These are phyloP conservation scores for Vanilla planifolia DNA, from an alignment of 106 monocot genomes.

Conservation along the genomic window DNA sequence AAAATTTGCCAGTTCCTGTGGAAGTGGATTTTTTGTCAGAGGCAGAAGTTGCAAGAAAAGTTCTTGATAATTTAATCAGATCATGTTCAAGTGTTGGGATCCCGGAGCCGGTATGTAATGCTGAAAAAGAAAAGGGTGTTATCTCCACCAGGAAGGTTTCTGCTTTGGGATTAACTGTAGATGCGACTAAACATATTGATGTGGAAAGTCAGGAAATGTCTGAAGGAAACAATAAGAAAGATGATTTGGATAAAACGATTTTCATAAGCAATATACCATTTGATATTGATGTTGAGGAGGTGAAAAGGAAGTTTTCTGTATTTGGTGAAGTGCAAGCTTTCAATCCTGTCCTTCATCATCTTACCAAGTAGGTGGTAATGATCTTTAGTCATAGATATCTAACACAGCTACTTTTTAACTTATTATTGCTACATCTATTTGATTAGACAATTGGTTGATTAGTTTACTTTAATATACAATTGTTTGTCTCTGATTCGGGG, in stretches of 20 bases:
- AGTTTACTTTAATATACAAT: neutral
- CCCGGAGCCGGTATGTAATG: constrained; percentile 24
- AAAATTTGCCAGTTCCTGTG: constrained; percentile 9
- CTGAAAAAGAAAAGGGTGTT: neutral
- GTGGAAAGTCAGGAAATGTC: constrained; percentile 10
- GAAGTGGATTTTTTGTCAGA: constrained; percentile 50
- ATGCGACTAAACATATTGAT: constrained; percentile 5
- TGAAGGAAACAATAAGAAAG: constrained; percentile 16
- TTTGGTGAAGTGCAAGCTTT: constrained; percentile 82
- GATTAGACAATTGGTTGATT: neutral
- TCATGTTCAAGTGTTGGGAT: constrained; percentile 15
- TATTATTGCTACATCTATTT: neutral
- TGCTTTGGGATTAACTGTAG: constrained; percentile 9
- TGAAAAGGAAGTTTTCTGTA: constrained; percentile 71
- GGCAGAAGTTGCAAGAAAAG: constrained; percentile 65
- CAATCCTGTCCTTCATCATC: constrained; percentile 65
- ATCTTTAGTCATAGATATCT: neutral
- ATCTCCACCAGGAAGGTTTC: constrained; percentile 15
- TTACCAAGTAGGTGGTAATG: constrained; percentile 69
- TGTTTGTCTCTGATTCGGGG: constrained; percentile 2
- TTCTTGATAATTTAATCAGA: constrained; percentile 68
- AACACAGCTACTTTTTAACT: too few relatives aligned
- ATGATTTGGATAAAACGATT: constrained; percentile 70
- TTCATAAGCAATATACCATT: constrained; percentile 95
- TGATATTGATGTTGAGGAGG: constrained; percentile 72